Percentiles rank a stretch among this genome's conserved stretches.
phyloP scores from a whole-genome alignment of 371 early-diverging fungal species.

The Choanephora cucurbitarum region DNA sequence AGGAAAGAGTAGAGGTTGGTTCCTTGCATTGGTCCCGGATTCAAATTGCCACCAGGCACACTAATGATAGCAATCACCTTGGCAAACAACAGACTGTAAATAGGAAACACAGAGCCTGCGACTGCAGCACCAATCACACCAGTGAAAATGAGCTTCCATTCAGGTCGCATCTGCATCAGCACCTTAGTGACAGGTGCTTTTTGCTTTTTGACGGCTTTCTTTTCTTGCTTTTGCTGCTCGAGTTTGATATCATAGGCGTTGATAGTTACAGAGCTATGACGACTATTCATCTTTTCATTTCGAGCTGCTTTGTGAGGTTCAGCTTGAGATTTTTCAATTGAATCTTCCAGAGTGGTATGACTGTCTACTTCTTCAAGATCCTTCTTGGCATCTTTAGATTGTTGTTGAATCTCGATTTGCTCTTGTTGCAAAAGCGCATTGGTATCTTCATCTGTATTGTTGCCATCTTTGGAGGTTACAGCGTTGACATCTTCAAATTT shows the following conservation, averaged over 20 bases:
- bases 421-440: slow-evolving; percentile 20
- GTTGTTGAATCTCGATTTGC: slow-evolving; percentile 22
- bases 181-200: slow-evolving; percentile 50
- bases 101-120: slow-evolving; percentile 58
- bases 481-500: slow-evolving; percentile 7
- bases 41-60: slow-evolving; percentile 22
- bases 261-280: slow-evolving; percentile 16
- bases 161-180: slow-evolving; percentile 34
- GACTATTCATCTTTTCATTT: slow-evolving; percentile 4
- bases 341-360: slow-evolving; percentile 1
- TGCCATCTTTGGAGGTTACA: neutral
- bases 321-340: neutral
- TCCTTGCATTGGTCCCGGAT: slow-evolving; percentile 43
- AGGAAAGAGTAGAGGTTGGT: slow-evolving; percentile 74
- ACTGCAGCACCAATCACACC: slow-evolving; percentile 48
- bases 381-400: neutral
- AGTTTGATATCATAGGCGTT: slow-evolving; percentile 44
- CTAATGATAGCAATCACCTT: slow-evolving; percentile 20
- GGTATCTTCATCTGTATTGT: neutral
- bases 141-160: slow-evolving; percentile 39
- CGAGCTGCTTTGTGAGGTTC: slow-evolving; percentile 1
- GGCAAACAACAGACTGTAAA: slow-evolving; percentile 46
- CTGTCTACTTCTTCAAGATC: slow-evolving; percentile 12
- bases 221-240: slow-evolving; percentile 40
- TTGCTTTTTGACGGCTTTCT: slow-evolving; percentile 36